Evolutionary conservation across 805 yeast species (phyloP).

Genomic region (Yamadazyma ubonensis): DNA sequence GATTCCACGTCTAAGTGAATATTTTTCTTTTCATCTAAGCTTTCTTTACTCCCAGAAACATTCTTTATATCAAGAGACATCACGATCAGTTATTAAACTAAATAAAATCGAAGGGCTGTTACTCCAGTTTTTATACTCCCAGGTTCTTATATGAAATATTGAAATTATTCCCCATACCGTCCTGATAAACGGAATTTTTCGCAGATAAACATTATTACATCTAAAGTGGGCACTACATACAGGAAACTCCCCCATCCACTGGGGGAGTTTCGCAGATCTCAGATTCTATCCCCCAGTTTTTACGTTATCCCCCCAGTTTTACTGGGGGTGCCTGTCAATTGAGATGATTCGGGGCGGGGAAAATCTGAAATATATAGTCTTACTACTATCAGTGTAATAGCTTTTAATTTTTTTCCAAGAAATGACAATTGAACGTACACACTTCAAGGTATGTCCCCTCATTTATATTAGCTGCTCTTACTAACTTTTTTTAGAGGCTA

Average conservation of each 20-base stretch:
- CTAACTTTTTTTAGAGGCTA: conserved; percentile 20
- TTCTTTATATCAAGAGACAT: not conserved
- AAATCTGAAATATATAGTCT: not conserved
- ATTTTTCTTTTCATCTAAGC: conserved; percentile 1
- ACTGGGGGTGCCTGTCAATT: not conserved
- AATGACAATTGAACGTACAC: conserved; percentile 1
- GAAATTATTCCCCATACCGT: not conserved
- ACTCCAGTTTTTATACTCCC: not conserved
- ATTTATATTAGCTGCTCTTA: not conserved
- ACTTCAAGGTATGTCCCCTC: conserved; percentile 1
- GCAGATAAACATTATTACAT: not conserved
- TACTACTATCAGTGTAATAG: not conserved
- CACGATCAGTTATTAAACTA: not conserved
- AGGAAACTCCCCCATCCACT: not conserved
- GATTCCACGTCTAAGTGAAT: not conserved
- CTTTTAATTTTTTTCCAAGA: not conserved
- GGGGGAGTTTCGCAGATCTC: not conserved
- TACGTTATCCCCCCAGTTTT: not conserved
- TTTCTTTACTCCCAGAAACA: not conserved
- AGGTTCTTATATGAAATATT: not conserved
- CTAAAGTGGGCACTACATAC: not conserved
- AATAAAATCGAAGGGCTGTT: not conserved
- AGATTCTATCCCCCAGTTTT: not conserved
- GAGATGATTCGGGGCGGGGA: not conserved
- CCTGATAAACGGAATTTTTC: not conserved